Percentiles rank a stretch among this genome's conserved stretches.
phyloP scores from a whole-genome alignment of 2,329 filamentous ascomycete species.

The Aspergillus cejpii region DNA sequence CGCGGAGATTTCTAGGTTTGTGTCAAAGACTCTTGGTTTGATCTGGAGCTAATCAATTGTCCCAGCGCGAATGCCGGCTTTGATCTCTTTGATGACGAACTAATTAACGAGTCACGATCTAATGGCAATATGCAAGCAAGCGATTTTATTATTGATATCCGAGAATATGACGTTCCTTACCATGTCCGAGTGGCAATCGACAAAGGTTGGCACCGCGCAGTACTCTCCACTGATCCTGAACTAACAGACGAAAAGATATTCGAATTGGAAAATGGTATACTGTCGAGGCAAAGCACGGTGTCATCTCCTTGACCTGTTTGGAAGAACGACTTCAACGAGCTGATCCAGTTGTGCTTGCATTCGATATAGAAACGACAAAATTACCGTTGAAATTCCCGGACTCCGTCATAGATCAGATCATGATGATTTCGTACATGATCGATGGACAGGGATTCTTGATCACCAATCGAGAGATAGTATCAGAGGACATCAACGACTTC shows the following conservation, averaged over 20 bases:
- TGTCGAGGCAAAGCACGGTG: slow-evolving; percentile 87
- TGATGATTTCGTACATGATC: slow-evolving; percentile 99
- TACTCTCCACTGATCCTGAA: background rate
- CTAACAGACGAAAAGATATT: slow-evolving; percentile 58
- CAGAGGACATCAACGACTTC: slow-evolving; percentile 94
- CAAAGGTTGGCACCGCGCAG: slow-evolving; percentile 52
- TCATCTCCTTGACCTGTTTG: slow-evolving; percentile 74
- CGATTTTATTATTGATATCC: slow-evolving; percentile 96
- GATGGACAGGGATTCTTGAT: slow-evolving; percentile 97
- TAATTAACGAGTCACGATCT: slow-evolving; percentile 71
- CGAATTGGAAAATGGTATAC: slow-evolving; percentile 96
- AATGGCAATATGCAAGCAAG: slow-evolving; percentile 80
- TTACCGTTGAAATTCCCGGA: slow-evolving; percentile 95
- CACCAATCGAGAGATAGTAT: slow-evolving; percentile 95
- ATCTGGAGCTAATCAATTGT: slow-evolving; percentile 19
- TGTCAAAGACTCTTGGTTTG: background rate
- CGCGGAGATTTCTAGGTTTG: slow-evolving; percentile 81
- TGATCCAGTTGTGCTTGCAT: slow-evolving; percentile 97
- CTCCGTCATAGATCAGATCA: slow-evolving; percentile 87
- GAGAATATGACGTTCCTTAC: slow-evolving; percentile 98
- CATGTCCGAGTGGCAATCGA: slow-evolving; percentile 99
- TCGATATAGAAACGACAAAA: slow-evolving; percentile 97
- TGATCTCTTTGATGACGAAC: slow-evolving; percentile 90
- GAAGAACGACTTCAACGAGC: slow-evolving; percentile 83
- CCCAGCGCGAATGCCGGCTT: slow-evolving; percentile 69